A percentile compares a stretch with the other conserved stretches of the same genome.
Conservation (phyloP, 306 rosid genomes). For the Cucurbita moschata region DNA sequence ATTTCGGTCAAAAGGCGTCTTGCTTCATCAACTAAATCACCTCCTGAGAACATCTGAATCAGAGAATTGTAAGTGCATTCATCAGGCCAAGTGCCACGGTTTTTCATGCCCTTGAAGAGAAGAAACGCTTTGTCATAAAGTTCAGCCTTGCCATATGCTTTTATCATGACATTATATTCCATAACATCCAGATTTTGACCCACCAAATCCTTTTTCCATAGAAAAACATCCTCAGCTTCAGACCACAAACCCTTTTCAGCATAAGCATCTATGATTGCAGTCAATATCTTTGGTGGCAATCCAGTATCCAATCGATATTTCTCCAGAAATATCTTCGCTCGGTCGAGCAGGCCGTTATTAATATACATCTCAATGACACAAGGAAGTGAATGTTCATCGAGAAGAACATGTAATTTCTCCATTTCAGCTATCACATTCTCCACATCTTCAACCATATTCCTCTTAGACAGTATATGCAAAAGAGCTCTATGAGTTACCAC, state of each 20-base stretch:
- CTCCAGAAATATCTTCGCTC: constrained; percentile 33
- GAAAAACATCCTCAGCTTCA: constrained; percentile 61
- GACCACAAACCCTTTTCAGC: constrained; percentile 74
- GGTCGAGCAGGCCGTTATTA: constrained; percentile 37
- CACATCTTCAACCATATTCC: constrained; percentile 52
- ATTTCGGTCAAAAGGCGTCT: constrained; percentile 49
- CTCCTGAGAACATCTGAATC: constrained; percentile 78
- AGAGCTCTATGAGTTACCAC: constrained; percentile 59
- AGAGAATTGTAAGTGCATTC: constrained; percentile 72
- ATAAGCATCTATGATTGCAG: constrained; percentile 60
- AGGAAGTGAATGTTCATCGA: constrained; percentile 59
- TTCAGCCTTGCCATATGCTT: constrained; percentile 69
- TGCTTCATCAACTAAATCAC: constrained; percentile 57
- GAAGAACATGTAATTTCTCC: constrained; percentile 30
- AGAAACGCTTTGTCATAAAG: constrained; percentile 53
- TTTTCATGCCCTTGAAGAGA: constrained; percentile 66
- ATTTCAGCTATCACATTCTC: constrained; percentile 54
- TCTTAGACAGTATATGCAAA: constrained; percentile 42
- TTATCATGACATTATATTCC: constrained; percentile 77
- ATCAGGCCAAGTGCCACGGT: constrained; percentile 61
- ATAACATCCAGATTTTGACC: constrained; percentile 38
- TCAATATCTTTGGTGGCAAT: constrained; percentile 35
- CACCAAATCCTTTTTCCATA: constrained; percentile 26
- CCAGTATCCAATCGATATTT: constrained; percentile 26
- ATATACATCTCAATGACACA: constrained; percentile 62